Evolutionary conservation across 306 rosid genomes (phyloP), one percentile per base, ranked within the genome.

Genomic region (Rosa lucieae): DNA sequence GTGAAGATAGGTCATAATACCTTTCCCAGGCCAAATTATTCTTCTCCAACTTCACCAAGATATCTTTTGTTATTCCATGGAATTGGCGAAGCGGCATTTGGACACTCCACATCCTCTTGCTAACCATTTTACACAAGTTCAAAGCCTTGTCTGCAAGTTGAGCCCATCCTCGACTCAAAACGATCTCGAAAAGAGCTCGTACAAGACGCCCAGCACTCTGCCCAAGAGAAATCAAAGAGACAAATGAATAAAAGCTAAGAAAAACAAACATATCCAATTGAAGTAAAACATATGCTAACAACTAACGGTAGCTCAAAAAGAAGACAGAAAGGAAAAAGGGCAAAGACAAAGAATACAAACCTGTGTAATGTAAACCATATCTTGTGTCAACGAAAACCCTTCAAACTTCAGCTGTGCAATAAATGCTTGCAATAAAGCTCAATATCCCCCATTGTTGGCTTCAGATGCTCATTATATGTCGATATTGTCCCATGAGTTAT

Each of bases 341-440:
- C 78, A 10, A 48, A n/a, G 1, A n/a, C 39, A 55, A 55, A 47
- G 17, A 77, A 20, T 43, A 43, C 49, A 72, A 78, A 94, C 98
- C 98, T 94, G 98, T 73, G 99, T 94, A 79, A 94, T 94, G 82
- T 87, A 94, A 74, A 92, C 97, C 99, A 92, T 94, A 85, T 94
- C 99, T 74, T 97, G 92, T 70, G 98, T 91, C 84, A 94, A 81
- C 18, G 97, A 92, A 78, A 94, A 88, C 51, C 98, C 97, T 85
- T 94, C 99, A 83, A 94, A 94, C 89, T 94, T 92, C 78, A 94
- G 81, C 74, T 91, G 97, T 77, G 98, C 91, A 80, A 92, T 94
- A 83, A 91, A 92, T 40, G 97, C 97, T 83, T 94, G 99, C 84
- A 94, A 76, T 97, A 95, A 61, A 95, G 93, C 80, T 92, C 99